Percentiles rank a stretch among this genome's conserved stretches.
These are phyloP conservation scores for Elaeis guineensis DNA, from an alignment of 176 grass and related monocot species.

Conservation along the genomic window DNA sequence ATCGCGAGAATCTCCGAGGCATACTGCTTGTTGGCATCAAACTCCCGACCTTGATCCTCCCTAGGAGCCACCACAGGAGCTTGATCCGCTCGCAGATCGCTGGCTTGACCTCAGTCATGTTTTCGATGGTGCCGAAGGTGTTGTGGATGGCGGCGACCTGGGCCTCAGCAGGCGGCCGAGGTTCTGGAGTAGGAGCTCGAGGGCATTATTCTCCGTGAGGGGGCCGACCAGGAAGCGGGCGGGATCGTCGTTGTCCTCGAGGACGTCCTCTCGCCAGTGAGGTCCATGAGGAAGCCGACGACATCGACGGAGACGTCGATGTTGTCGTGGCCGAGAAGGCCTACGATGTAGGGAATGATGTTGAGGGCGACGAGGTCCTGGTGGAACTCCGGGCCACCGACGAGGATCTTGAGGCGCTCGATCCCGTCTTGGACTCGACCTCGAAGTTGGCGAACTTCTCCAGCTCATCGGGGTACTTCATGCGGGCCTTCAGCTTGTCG, in stretches of 20 bases:
- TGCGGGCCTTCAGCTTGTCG: no score
- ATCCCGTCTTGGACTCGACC: no score
- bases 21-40: constrained; percentile 93
- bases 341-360: constrained; percentile 54
- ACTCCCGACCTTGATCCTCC: constrained; percentile 75
- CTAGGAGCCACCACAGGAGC: constrained; percentile 70
- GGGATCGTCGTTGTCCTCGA: constrained; percentile 45
- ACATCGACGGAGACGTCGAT: constrained; percentile 70
- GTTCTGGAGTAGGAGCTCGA: constrained; percentile 81
- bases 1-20: constrained; percentile 87
- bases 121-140: constrained; percentile 74
- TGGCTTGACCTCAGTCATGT: constrained; percentile 55
- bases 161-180: constrained; percentile 65
- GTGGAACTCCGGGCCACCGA: constrained; percentile 49
- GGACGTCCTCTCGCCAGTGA: constrained; percentile 62
- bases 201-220: constrained; percentile 58
- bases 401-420: no score
- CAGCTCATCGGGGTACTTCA: no score
- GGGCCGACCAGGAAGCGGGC: constrained; percentile 50
- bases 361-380: constrained; percentile 61
- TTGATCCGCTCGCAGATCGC: constrained; percentile 52
- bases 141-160: constrained; percentile 65
- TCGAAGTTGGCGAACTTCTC: no score
- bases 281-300: constrained; percentile 71
- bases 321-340: constrained; percentile 74